phyloP scores from a whole-genome alignment of 2,329 filamentous ascomycete species.

The Aspergillus phoenicis region DNA sequence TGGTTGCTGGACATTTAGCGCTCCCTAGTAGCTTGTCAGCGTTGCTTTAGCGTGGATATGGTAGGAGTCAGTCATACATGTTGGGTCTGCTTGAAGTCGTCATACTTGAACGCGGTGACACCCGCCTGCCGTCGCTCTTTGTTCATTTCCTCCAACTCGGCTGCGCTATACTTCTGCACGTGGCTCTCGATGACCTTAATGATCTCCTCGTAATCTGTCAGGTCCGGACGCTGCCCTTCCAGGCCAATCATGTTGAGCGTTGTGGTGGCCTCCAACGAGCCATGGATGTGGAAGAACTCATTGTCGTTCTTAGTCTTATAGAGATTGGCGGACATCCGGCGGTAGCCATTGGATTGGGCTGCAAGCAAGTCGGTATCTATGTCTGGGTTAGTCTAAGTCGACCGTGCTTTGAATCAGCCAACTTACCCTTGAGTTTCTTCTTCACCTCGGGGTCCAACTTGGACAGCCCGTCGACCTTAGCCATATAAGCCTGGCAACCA shows the following conservation, averaged over 20 bases:
- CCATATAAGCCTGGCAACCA: constrained; percentile 46
- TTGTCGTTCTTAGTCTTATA: constrained; percentile 67
- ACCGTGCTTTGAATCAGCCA: no score
- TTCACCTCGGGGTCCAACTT: constrained; percentile 43
- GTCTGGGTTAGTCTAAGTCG: constrained; percentile 14
- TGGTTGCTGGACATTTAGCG: constrained; percentile 39
- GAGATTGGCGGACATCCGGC: constrained; percentile 71
- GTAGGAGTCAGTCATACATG: constrained; percentile 46
- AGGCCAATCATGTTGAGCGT: constrained; percentile 72
- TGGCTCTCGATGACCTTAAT: constrained; percentile 62
- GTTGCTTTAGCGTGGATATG: not conserved
- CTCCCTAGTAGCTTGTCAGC: constrained; percentile 25
- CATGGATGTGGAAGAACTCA: constrained; percentile 76
- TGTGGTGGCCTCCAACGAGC: constrained; percentile 70
- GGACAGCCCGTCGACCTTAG: constrained; percentile 43
- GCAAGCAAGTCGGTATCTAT: constrained; percentile 70
- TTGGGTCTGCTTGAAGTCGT: constrained; percentile 60
- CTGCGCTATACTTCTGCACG: constrained; percentile 57
- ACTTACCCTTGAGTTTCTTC: constrained; percentile 42
- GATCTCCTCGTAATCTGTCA: constrained; percentile 63
- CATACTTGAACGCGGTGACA: constrained; percentile 60
- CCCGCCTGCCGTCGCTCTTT: constrained; percentile 61
- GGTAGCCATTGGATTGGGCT: constrained; percentile 71
- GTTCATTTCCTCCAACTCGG: constrained; percentile 63
- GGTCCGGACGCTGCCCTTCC: constrained; percentile 61